Evolutionary conservation across 164 flowering plant species (phyloP), one percentile per base, ranked within the genome.

Genomic region (Santalum album): DNA sequence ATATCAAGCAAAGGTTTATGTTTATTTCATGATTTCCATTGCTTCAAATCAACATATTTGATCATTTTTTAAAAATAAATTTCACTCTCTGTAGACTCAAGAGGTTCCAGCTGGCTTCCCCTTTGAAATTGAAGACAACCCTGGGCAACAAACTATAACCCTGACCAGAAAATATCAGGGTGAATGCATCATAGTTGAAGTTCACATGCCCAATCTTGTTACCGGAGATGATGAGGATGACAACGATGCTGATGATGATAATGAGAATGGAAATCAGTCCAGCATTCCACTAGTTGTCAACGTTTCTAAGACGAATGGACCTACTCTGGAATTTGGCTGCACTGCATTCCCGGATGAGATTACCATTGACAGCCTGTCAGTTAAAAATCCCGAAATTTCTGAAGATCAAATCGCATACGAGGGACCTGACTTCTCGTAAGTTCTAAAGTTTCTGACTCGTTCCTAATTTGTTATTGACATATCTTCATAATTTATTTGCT

Each of bases 381-480:
- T 87, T 24, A 79, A 70, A 58, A 64, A 80, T 49, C 76, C 80
- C 1, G 80, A 80, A 29, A 58, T 24, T 56, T 54, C 83, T 12
- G 97, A 89, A 49, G 92, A 85, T 51, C 63, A 72, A 26, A 64
- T 82, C 39, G 76, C 84, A 20, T 87, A 89, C 48, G 90, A 82
- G 45, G 99, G 96, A 35, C 99, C 97, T 23, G 88, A 85, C 48
- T 89, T 87, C 67, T 19, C 57, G 97, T 90, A 75, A 83, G 97
- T 57, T 23, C 32, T n/a, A 2, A 17, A 49, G 53, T 26, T 24
- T 24, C 48, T 42, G 45, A 38, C 42, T 9, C 14, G 16, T 38
- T 29, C 34, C 4, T 29, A 29, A 29, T 4, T 29, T 29, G 34
- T 29, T 36, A 1, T 14, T 12, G 2, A 1, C 40, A 36, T 14